phyloP scores from a whole-genome alignment of 2,329 filamentous ascomycete genomes.

The Talaromyces funiculosus region DNA sequence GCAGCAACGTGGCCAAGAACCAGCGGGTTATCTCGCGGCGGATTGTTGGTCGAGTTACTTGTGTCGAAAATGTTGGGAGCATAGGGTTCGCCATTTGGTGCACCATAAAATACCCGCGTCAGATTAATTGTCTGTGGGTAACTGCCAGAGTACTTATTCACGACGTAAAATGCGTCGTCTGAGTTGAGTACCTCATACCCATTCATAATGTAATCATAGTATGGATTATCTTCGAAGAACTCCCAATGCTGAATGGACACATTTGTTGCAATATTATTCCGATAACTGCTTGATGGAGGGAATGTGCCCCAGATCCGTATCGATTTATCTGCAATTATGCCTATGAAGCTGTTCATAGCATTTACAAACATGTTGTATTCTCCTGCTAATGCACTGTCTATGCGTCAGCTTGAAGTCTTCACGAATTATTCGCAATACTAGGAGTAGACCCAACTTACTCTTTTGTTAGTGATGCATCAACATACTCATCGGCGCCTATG shows the following conservation, averaged over 20 bases:
- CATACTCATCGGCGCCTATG: slow-evolving; percentile 54
- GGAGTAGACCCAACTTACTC: slow-evolving; percentile 1
- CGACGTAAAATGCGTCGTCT: slow-evolving; percentile 48
- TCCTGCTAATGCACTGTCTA: slow-evolving; percentile 31
- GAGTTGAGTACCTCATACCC: slow-evolving; percentile 49
- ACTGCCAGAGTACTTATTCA: slow-evolving; percentile 43
- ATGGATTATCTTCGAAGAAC: slow-evolving; percentile 47
- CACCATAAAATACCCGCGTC: slow-evolving; percentile 43
- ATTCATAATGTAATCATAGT: slow-evolving; percentile 45
- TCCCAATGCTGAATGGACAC: slow-evolving; percentile 52
- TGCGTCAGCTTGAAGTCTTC: background rate
- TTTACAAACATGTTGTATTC: slow-evolving; percentile 53
- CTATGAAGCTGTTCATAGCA: slow-evolving; percentile 44
- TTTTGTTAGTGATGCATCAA: slow-evolving; percentile 16
- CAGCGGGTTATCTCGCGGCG: slow-evolving; percentile 31
- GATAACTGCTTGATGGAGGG: slow-evolving; percentile 32
- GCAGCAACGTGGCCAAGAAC: slow-evolving; percentile 45
- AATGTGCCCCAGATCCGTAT: slow-evolving; percentile 53
- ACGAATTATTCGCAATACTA: background rate
- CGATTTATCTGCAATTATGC: slow-evolving; percentile 32
- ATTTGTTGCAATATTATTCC: slow-evolving; percentile 38
- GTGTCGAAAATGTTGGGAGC: slow-evolving; percentile 47
- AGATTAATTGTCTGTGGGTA: slow-evolving; percentile 43
- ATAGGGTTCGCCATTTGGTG: slow-evolving; percentile 39
- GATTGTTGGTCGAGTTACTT: slow-evolving; percentile 44